These are phyloP conservation scores for Backusella macrospora DNA, from an alignment of 192 early-diverging fungal genomes.

Conservation along the genomic window DNA sequence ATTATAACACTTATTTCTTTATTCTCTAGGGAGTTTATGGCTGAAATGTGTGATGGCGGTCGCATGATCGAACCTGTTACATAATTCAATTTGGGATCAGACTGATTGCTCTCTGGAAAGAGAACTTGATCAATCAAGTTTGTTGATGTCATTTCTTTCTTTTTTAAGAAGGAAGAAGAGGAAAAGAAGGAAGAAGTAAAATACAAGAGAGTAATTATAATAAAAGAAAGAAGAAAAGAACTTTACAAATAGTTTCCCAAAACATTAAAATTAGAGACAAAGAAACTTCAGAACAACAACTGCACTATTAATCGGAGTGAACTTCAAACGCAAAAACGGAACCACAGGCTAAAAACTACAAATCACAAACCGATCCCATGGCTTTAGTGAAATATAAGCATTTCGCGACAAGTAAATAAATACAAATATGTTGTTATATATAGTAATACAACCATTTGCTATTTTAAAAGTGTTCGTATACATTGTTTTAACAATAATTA, in stretches of 20 bases:
- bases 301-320: neutral
- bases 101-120: neutral
- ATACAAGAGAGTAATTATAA: neutral
- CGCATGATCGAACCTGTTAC: neutral
- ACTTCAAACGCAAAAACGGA: slow-evolving; percentile 20
- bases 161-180: neutral
- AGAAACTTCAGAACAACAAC: slow-evolving; percentile 1
- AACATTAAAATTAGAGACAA: neutral
- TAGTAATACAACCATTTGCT: too few relatives aligned
- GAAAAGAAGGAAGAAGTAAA: neutral
- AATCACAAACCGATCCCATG: neutral
- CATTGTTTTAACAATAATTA: too few relatives aligned
- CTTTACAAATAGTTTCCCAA: neutral
- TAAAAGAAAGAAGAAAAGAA: neutral
- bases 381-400: neutral
- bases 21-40: neutral
- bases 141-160: neutral
- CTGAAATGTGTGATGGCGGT: neutral
- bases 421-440: too few relatives aligned
- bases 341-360: neutral
- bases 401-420: too few relatives aligned
- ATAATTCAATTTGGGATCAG: slow-evolving; percentile 1
- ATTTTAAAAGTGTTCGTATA: too few relatives aligned
- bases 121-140: slow-evolving; percentile 2
- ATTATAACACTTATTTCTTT: neutral